phyloP scores from a whole-genome alignment of 1,139 yeast genomes.

The Geotrichum klebahnii region DNA sequence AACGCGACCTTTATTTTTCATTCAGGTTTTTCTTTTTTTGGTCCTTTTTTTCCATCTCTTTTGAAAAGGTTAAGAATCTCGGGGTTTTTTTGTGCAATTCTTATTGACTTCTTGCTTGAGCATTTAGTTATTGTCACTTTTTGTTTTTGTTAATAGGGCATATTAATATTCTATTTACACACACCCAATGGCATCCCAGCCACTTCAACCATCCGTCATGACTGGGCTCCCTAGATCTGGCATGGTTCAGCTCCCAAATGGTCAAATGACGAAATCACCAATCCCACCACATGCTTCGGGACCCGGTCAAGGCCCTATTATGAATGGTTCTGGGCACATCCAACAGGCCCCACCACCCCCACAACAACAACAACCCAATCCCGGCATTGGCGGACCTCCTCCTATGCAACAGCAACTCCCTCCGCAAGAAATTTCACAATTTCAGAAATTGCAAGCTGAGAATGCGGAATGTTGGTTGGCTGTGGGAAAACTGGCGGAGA shows the following conservation, averaged over 20 bases:
- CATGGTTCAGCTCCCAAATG: slow-evolving; percentile 5
- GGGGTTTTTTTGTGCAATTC: no score
- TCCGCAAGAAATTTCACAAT: slow-evolving; percentile 46
- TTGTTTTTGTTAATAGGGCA: no score
- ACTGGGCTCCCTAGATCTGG: slow-evolving; percentile 6
- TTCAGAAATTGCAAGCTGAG: slow-evolving; percentile 43
- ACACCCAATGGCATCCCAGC: background rate
- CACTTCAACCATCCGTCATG: background rate
- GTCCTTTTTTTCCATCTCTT: no score
- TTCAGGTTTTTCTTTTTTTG: no score
- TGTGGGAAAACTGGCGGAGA: slow-evolving; percentile 80
- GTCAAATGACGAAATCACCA: slow-evolving; percentile 1
- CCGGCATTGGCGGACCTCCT: no score
- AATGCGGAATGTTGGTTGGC: slow-evolving; percentile 93
- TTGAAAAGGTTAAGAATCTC: no score
- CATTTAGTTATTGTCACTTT: no score
- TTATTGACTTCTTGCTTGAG: no score
- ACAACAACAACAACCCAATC: slow-evolving; percentile 25
- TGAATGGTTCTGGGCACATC: background rate
- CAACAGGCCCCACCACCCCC: slow-evolving; percentile 21
- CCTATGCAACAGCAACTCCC: slow-evolving; percentile 35
- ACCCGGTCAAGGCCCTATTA: background rate
- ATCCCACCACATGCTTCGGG: slow-evolving; percentile 5
- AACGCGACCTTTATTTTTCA: background rate
- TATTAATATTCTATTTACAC: no score